These are phyloP conservation scores for Strobilomyces echinocephalus DNA, from an alignment of 768 basidiomycete genomes.

Conservation along the genomic window DNA sequence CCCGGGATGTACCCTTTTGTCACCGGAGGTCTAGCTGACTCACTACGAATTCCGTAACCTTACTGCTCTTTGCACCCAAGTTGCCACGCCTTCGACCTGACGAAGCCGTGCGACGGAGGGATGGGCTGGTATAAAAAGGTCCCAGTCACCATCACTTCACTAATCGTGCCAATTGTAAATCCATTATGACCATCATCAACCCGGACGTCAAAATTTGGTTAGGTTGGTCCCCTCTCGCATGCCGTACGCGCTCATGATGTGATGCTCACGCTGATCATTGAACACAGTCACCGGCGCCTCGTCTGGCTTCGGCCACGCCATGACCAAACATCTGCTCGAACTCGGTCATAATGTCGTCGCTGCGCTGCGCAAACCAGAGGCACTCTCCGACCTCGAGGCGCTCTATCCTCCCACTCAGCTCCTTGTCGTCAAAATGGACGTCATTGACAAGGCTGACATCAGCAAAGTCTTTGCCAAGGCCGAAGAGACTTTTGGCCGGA, in stretches of 20 bases:
- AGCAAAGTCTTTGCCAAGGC: constrained; percentile 25
- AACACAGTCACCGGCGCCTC: constrained; percentile 32
- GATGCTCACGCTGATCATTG: not conserved
- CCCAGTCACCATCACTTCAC: not conserved
- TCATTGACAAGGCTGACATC: constrained; percentile 23
- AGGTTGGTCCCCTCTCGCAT: not conserved
- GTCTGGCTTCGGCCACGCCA: constrained; percentile 35
- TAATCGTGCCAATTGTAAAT: not conserved
- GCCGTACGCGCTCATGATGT: not conserved
- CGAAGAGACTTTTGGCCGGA: constrained; percentile 27
- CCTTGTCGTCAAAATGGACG: constrained; percentile 31
- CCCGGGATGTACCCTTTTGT: not conserved
- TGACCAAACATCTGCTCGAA: constrained; percentile 31
- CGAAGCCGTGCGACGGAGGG: not conserved
- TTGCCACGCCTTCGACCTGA: not conserved
- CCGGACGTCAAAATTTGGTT: not conserved
- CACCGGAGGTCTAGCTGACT: not conserved
- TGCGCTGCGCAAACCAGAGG: constrained; percentile 36
- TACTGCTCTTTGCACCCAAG: not conserved
- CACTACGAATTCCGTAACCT: not conserved
- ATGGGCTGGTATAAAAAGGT: not conserved
- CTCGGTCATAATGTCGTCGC: constrained; percentile 38
- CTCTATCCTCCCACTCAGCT: constrained; percentile 18
- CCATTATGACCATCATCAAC: not conserved
- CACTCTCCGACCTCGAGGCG: constrained; percentile 17